Conservation (phyloP, 2,329 filamentous ascomycete species). For the Phialophora tarda region DNA sequence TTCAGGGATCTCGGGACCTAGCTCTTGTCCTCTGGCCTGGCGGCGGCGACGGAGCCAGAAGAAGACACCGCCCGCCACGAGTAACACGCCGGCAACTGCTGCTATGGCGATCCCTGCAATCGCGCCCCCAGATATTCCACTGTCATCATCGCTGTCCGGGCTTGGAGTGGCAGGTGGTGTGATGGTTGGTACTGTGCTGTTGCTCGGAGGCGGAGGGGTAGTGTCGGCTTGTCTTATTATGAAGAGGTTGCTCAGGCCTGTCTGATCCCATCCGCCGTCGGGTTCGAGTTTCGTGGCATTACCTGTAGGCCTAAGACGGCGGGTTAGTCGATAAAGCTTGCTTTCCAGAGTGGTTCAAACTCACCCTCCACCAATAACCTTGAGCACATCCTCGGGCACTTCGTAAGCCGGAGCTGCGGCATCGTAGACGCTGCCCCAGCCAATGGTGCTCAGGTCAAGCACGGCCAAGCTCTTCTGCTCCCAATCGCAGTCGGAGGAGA, state of each 20-base stretch:
- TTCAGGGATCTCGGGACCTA: conserved; percentile 10
- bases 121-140: conserved; percentile 18
- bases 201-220: conserved; percentile 9
- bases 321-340: not conserved
- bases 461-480: conserved; percentile 43
- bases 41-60: conserved; percentile 29
- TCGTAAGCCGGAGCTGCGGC: conserved; percentile 39
- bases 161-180: not conserved
- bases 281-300: conserved; percentile 35
- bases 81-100: conserved; percentile 28
- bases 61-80: conserved; percentile 25
- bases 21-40: conserved; percentile 5
- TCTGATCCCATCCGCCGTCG: conserved; percentile 31
- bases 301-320: conserved; percentile 25
- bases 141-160: not conserved
- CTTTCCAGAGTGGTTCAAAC: not conserved
- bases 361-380: conserved; percentile 42
- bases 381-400: conserved; percentile 39
- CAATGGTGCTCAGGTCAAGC: conserved; percentile 43
- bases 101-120: conserved; percentile 34
- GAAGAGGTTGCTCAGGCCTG: conserved; percentile 35
- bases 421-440: conserved; percentile 45
- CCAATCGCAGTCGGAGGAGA: conserved; percentile 43
- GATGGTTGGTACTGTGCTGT: not conserved
- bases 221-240: conserved; percentile 15